These are phyloP conservation scores for Dictyostelium brefeldianum DNA, from an alignment of 78 protist species.

Conservation along the genomic window DNA sequence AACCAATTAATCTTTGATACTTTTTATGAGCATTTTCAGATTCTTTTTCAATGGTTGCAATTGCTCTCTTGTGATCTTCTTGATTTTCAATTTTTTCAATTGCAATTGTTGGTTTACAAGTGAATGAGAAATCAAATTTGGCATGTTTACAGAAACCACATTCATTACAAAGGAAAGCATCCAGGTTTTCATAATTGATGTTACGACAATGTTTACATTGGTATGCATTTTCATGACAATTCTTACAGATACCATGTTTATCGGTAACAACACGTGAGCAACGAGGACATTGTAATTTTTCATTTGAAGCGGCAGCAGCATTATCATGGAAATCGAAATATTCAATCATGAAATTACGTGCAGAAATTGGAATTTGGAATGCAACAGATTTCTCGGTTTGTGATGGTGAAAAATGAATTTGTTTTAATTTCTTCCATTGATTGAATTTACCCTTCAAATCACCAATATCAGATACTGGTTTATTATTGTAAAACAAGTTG, in stretches of 20 bases:
- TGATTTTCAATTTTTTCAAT: conserved; percentile 81
- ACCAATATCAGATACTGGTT: conserved; percentile 76
- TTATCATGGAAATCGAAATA: conserved; percentile 88
- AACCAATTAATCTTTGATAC: conserved; percentile 68
- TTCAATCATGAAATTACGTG: conserved; percentile 89
- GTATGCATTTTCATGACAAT: conserved; percentile 97
- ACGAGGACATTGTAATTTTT: conserved; percentile 90
- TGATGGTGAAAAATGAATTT: conserved; percentile 44
- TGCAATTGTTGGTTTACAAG: conserved; percentile 64
- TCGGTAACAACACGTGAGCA: conserved; percentile 89
- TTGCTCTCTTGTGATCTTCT: conserved; percentile 78
- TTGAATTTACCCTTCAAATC: conserved; percentile 78
- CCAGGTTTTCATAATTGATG: conserved; percentile 96
- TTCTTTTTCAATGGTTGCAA: conserved; percentile 78
- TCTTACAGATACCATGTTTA: conserved; percentile 91
- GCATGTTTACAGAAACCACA: conserved; percentile 95
- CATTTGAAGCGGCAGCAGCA: conserved; percentile 34
- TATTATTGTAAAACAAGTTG: conserved; percentile 82
- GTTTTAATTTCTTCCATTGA: conserved; percentile 83
- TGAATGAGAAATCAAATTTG: conserved; percentile 84
- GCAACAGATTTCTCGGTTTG: conserved; percentile 79
- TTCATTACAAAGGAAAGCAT: conserved; percentile 96
- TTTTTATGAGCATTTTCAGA: conserved; percentile 82
- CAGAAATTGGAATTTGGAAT: conserved; percentile 86
- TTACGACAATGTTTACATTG: conserved; percentile 97